Evolutionary conservation across 495 filamentous ascomycete species (phyloP).

Genomic region (Paragyromitra xinjiangensis): DNA sequence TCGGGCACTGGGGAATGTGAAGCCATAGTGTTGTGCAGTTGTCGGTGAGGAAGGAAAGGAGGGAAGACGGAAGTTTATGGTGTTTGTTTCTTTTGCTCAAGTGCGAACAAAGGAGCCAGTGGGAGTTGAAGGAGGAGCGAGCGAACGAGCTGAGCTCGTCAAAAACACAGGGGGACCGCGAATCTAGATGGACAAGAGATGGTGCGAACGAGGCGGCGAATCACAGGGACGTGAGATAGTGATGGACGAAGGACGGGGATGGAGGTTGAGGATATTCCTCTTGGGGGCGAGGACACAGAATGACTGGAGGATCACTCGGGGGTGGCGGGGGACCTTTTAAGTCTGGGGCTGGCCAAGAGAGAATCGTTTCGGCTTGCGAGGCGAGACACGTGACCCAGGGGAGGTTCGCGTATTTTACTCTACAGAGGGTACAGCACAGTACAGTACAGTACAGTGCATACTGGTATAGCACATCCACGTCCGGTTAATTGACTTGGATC

Average conservation of each 20-base stretch:
- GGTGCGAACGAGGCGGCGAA: neutral
- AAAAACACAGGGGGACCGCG: neutral
- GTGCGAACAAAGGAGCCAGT: neutral
- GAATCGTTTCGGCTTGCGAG: neutral
- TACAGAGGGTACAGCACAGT: neutral
- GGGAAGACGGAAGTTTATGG: neutral
- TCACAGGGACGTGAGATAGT: neutral
- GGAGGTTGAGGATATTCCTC: neutral
- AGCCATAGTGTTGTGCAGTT: constrained; percentile 23
- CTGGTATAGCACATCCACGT: too few relatives aligned
- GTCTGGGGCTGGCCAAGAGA: neutral
- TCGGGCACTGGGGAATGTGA: constrained; percentile 56
- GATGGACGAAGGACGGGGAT: neutral
- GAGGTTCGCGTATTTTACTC: neutral
- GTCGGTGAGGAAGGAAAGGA: neutral
- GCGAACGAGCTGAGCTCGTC: neutral
- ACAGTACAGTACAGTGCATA: too few relatives aligned
- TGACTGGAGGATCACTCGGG: neutral
- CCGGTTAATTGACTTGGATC: too few relatives aligned
- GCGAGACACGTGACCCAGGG: constrained; percentile 11
- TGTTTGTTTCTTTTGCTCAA: neutral
- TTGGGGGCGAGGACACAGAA: neutral
- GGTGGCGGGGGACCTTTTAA: constrained; percentile 28
- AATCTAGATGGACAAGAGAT: neutral
- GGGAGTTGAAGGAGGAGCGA: neutral